phyloP scores from a whole-genome alignment of 345 rosid genomes.

The Erucastrum elatum region DNA sequence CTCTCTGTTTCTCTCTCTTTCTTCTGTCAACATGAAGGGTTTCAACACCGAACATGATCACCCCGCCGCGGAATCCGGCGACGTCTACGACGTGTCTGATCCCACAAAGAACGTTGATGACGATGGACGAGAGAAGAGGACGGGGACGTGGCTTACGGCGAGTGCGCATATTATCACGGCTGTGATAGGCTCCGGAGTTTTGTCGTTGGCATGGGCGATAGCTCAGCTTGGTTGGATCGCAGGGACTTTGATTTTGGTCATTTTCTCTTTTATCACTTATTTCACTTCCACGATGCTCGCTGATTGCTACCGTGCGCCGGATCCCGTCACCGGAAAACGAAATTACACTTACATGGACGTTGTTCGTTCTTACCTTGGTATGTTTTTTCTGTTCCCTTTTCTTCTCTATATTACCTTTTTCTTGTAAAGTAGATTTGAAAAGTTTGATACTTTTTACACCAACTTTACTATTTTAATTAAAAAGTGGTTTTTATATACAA shows the following conservation, averaged over 20 bases:
- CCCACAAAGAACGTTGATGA: conserved; percentile 55
- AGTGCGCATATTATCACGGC: conserved; percentile 94
- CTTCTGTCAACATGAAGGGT: neutral
- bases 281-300: conserved; percentile 75
- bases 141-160: conserved; percentile 45
- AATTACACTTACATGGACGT: conserved; percentile 87
- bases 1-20: neutral
- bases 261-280: conserved; percentile 68
- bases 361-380: conserved; percentile 72
- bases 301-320: conserved; percentile 69
- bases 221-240: conserved; percentile 89
- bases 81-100: neutral
- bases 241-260: conserved; percentile 59
- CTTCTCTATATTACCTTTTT: neutral
- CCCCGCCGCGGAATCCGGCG: conserved; percentile 11
- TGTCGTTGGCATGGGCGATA: conserved; percentile 82
- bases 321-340: conserved; percentile 62
- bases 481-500: neutral
- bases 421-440: neutral
- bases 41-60: neutral
- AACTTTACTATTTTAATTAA: neutral
- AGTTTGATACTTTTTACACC: neutral
- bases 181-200: conserved; percentile 88
- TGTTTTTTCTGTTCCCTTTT: neutral
- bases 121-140: conserved; percentile 65